Evolutionary conservation across 768 basidiomycete genomes (phyloP), one percentile per base, ranked within the genome.

Genomic region (Cubamyces sp.): DNA sequence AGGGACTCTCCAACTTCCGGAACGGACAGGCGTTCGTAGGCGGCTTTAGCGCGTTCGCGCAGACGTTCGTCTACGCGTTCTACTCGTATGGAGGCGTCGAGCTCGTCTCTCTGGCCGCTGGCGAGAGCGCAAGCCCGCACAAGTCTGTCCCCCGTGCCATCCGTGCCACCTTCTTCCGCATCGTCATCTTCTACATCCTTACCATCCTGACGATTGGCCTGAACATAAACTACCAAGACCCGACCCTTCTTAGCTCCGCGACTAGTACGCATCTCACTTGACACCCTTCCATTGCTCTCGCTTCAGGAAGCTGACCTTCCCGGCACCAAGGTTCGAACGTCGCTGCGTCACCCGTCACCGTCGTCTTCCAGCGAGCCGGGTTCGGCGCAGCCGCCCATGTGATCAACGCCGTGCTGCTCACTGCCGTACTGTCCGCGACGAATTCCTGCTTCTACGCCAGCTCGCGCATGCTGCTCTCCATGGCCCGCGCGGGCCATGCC

Each of bases 11-110:
- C 4, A 83, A 83, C 70, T 82, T 82, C 57, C 77, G 78, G 23
- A 64, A 79, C 41, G 74, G 75, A 9, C 82, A 84, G 71, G 82
- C 83, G 0, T 83, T 85, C 66, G 73, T 84, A 12, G 84, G 83
- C 11, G 82, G 82, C 47, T 84, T 83, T 57, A 59, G 78, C 40
- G 74, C 79, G 37, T 83, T 84, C 70, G 80, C 82, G 8, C 81
- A 82, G 66, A 82, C 81, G 5, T 87, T 87, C 62, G 85, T 88
- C 40, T 89, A 81, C 37, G 87, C 87, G 14, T 88, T 88, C 62
- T 91, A 85, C 74, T 87, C 87, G 8, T 87, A 82, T 71, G 85
- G 82, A 18, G 86, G 87, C 18, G 84, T 88, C 30, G 88, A 89
- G 66, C 79, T 91, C 11, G 87, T 90, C 43, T 84, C 87, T 3